Percentiles rank a stretch among this genome's conserved stretches.
Conservation (phyloP, 768 basidiomycete genomes). For the Tylopilus sp. region DNA sequence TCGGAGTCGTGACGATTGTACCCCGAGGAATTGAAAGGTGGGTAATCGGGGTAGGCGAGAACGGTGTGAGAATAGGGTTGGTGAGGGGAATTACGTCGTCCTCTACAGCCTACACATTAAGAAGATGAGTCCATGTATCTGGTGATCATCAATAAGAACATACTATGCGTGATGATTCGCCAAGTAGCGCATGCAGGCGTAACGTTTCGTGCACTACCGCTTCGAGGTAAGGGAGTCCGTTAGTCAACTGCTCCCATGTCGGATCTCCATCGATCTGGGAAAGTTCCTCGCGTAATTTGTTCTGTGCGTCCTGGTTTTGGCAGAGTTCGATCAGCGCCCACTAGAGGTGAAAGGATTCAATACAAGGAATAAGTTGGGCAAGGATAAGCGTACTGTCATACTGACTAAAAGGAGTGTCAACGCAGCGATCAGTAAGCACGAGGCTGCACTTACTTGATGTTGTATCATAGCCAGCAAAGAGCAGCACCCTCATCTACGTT, state of each 20-base stretch:
- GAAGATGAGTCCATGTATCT: background rate
- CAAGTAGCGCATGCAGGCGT: slow-evolving; percentile 41
- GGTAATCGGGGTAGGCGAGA: too few species aligned
- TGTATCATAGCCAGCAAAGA: too few species aligned
- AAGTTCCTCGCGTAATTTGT: slow-evolving; percentile 48
- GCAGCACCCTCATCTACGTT: too few species aligned
- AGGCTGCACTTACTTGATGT: too few species aligned
- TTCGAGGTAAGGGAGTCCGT: slow-evolving; percentile 52
- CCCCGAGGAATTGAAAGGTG: slow-evolving; percentile 30
- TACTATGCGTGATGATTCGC: slow-evolving; percentile 18
- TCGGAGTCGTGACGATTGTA: slow-evolving; percentile 42
- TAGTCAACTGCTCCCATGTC: slow-evolving; percentile 50
- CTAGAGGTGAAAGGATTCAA: background rate
- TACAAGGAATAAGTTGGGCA: too few species aligned
- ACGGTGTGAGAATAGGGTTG: slow-evolving; percentile 37
- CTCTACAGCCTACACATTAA: slow-evolving; percentile 38
- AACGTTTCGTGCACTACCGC: slow-evolving; percentile 46
- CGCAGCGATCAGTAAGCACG: too few species aligned
- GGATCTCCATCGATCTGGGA: slow-evolving; percentile 42
- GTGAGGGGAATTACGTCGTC: slow-evolving; percentile 60
- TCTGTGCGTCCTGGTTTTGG: slow-evolving; percentile 41
- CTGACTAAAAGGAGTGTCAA: too few species aligned
- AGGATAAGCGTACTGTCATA: too few species aligned
- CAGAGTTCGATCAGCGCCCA: slow-evolving; percentile 59
- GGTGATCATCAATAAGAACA: background rate